Evolutionary conservation across 176 grass and related monocot genomes (phyloP), one percentile per base, ranked within the genome.

Genomic region (Elaeis guineensis): DNA sequence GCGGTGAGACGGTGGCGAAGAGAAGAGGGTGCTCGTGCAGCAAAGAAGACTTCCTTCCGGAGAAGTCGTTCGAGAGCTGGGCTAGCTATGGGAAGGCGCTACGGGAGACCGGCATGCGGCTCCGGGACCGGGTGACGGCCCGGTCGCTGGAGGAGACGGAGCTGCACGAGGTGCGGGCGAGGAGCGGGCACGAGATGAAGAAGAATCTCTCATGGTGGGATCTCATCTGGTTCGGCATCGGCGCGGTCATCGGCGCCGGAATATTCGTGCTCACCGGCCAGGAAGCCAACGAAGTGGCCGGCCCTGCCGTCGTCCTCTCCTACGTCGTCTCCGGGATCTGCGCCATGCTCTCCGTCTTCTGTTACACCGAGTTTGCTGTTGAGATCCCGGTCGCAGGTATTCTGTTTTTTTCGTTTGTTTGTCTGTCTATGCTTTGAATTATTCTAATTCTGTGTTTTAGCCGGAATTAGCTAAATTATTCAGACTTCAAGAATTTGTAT

Each of bases 301-400:
- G 90, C 0, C 86, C 90, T n/a, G 90, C 90, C 52, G 83, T 95
- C 61, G 83, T 95, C 67, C 20, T 95, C 51, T 95, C 86, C 11
- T 95, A 82, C 60, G 90, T 82, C 22, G 67, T 95, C 18, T 95
- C 90, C 26, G 90, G 90, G 52, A 7, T 95, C 26, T 95, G 83
- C 17, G 90, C 90, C 77, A 95, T 95, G 90, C 90, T 95, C 51
- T 86, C 90, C 25, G 90, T 95, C 48, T 82, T 95, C 70, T 95
- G 90, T 56, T 95, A 95, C 76, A 95, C 90, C 17, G 90, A 95
- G 86, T 95, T 95, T 61, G 90, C 90, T 64, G 66, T 95, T 55
- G 90, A 95, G 61, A 95, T 95, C 55, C 90, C 90, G 18, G 86
- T 86, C 64, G 90, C 90, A 24, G 90, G 90, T 96, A 82, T 52